Conservation (phyloP, 345 rosid species). For the Sonneratia alba region DNA sequence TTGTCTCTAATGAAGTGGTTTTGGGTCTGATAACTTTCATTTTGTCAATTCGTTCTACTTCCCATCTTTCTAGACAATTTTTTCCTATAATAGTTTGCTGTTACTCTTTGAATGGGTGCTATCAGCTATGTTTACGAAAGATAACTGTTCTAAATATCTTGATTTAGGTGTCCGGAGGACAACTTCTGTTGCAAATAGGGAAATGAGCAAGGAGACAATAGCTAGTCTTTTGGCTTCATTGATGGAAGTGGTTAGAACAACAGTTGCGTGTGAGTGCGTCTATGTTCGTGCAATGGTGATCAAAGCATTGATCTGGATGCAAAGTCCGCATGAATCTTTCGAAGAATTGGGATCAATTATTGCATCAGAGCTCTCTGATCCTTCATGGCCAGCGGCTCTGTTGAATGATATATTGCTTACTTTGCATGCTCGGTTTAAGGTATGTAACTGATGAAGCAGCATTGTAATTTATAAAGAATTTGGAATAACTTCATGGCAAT, state of each 20-base stretch:
- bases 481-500: background rate
- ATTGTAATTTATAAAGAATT: background rate
- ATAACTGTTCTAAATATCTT: conserved; percentile 4
- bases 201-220: conserved; percentile 76
- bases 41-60: background rate
- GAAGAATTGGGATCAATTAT: conserved; percentile 92
- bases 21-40: background rate
- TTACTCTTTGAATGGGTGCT: background rate
- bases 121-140: background rate
- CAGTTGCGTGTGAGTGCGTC: conserved; percentile 98
- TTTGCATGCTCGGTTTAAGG: conserved; percentile 99
- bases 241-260: conserved; percentile 98
- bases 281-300: conserved; percentile 97
- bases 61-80: background rate
- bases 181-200: conserved; percentile 52
- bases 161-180: conserved; percentile 53
- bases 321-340: conserved; percentile 84
- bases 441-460: conserved; percentile 16
- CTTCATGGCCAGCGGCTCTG: conserved; percentile 87
- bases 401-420: conserved; percentile 93
- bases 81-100: background rate
- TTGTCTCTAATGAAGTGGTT: background rate
- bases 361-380: conserved; percentile 99
- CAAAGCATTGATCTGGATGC: conserved; percentile 99
- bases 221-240: conserved; percentile 83